phyloP scores from a whole-genome alignment of 495 filamentous ascomycete species.

The Neurospora sp. region DNA sequence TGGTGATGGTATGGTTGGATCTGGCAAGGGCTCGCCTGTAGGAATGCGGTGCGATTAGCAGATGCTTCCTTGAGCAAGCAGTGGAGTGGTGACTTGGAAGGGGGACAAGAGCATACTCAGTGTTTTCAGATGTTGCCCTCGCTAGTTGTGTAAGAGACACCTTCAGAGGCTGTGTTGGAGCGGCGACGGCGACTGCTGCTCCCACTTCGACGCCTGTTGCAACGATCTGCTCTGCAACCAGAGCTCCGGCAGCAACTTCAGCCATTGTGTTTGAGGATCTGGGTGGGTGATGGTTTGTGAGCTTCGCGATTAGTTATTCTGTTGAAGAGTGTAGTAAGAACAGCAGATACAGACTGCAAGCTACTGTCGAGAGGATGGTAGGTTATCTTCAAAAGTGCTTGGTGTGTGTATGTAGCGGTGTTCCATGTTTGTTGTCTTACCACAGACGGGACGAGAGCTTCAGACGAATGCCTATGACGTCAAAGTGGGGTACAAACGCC shows the following conservation, averaged over 20 bases:
- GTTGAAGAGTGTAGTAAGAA: not conserved
- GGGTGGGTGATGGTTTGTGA: not conserved
- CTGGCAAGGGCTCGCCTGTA: constrained; percentile 29
- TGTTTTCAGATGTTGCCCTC: constrained; percentile 11
- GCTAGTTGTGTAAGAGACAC: constrained; percentile 32
- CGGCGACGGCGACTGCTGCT: constrained; percentile 24
- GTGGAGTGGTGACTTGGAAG: not conserved
- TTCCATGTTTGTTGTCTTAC: not conserved
- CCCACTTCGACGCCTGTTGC: constrained; percentile 33
- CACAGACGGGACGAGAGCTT: not conserved
- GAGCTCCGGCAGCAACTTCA: constrained; percentile 27
- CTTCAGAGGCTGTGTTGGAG: constrained; percentile 33
- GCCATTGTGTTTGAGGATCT: constrained; percentile 17
- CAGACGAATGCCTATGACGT: not conserved
- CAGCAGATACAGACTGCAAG: not conserved
- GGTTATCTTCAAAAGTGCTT: not conserved
- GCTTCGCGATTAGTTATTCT: not conserved
- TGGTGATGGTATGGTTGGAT: constrained; percentile 36
- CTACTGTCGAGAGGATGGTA: not conserved
- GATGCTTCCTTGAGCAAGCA: not conserved
- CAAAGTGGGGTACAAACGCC: not conserved
- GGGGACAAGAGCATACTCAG: constrained; percentile 5
- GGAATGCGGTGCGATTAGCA: not conserved
- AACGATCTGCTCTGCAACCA: constrained; percentile 33
- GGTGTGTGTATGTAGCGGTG: not conserved